Percentiles rank a stretch among this genome's conserved stretches.
Evolutionary conservation across 306 rosid genomes (phyloP).

Genomic region (Malus sieversii): DNA sequence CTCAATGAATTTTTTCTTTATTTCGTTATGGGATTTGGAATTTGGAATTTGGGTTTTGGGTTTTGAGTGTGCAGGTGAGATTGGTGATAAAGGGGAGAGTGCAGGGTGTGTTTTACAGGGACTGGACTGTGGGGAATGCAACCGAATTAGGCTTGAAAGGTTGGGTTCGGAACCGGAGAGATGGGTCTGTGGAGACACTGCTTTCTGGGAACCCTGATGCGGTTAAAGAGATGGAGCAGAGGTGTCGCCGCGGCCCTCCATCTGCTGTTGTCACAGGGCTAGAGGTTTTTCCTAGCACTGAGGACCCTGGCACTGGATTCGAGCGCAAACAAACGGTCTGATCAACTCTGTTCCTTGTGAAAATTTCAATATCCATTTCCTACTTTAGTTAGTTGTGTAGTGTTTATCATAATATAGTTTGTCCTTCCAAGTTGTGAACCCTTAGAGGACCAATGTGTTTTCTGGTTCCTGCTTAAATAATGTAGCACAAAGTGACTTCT

Average conservation of each 20-base stretch:
- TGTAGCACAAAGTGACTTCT: background rate
- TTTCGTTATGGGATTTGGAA: background rate
- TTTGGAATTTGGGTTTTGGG: background rate
- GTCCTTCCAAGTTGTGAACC: background rate
- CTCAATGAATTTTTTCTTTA: background rate
- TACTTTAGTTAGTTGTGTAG: background rate
- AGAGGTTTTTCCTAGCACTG: slow-evolving; percentile 48
- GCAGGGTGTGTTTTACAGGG: slow-evolving; percentile 62
- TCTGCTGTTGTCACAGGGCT: slow-evolving; percentile 67
- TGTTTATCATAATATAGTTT: background rate
- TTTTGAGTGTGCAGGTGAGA: slow-evolving; percentile 55
- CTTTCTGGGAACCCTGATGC: slow-evolving; percentile 34
- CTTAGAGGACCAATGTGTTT: background rate
- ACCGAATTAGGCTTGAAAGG: slow-evolving; percentile 44
- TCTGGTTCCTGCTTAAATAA: background rate
- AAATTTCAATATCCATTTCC: background rate
- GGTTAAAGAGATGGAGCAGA: slow-evolving; percentile 67
- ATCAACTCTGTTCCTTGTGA: slow-evolving; percentile 6
- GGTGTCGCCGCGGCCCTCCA: slow-evolving; percentile 83
- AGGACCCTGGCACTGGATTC: slow-evolving; percentile 54
- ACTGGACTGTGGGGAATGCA: slow-evolving; percentile 49
- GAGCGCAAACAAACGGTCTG: slow-evolving; percentile 52
- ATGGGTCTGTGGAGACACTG: slow-evolving; percentile 56
- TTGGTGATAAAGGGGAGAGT: slow-evolving; percentile 83
- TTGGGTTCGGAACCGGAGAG: slow-evolving; percentile 51